A percentile compares a stretch with the other conserved stretches of the same genome.
phyloP scores from a whole-genome alignment of 1,139 yeast species.

The Keqinozyma sinolaborantium region DNA sequence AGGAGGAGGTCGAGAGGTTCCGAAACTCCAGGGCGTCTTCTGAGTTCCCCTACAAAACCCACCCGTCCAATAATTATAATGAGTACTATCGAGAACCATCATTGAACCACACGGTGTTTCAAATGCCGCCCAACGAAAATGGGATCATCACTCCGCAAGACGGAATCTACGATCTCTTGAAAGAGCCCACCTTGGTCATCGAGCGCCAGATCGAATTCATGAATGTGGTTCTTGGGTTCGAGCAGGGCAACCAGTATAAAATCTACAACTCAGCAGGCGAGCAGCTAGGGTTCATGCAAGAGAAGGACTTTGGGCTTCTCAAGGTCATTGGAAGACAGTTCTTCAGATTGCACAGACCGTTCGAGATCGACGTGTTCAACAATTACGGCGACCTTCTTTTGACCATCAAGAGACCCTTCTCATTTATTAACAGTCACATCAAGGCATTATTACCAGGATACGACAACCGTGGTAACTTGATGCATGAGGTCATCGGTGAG shows the following conservation, averaged over 20 bases:
- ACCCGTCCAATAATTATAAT: slow-evolving; percentile 21
- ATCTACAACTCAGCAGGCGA: slow-evolving; percentile 73
- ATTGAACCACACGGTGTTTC: slow-evolving; percentile 26
- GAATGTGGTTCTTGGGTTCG: slow-evolving; percentile 85
- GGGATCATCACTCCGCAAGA: slow-evolving; percentile 53
- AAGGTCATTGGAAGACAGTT: slow-evolving; percentile 77
- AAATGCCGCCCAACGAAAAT: slow-evolving; percentile 36
- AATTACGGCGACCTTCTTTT: slow-evolving; percentile 63
- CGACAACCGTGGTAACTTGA: slow-evolving; percentile 30
- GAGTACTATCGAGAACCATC: slow-evolving; percentile 19
- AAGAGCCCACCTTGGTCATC: slow-evolving; percentile 79
- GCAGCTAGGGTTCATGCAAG: slow-evolving; percentile 77
- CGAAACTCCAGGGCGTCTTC: slow-evolving; percentile 10
- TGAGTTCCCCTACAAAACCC: slow-evolving; percentile 28
- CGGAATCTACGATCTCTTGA: slow-evolving; percentile 53
- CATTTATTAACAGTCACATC: slow-evolving; percentile 85
- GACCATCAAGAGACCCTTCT: slow-evolving; percentile 77
- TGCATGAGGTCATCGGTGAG: slow-evolving; percentile 69
- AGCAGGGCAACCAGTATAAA: slow-evolving; percentile 80
- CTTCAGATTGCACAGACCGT: slow-evolving; percentile 81
- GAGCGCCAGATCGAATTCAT: slow-evolving; percentile 86
- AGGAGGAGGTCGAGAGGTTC: slow-evolving; percentile 31
- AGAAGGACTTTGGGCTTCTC: slow-evolving; percentile 68
- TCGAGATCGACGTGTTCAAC: slow-evolving; percentile 77
- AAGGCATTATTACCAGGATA: slow-evolving; percentile 63